Evolutionary conservation across 1,139 yeast genomes (phyloP), one percentile per base, ranked within the genome.

Genomic region (Yamadazyma dushanensis): DNA sequence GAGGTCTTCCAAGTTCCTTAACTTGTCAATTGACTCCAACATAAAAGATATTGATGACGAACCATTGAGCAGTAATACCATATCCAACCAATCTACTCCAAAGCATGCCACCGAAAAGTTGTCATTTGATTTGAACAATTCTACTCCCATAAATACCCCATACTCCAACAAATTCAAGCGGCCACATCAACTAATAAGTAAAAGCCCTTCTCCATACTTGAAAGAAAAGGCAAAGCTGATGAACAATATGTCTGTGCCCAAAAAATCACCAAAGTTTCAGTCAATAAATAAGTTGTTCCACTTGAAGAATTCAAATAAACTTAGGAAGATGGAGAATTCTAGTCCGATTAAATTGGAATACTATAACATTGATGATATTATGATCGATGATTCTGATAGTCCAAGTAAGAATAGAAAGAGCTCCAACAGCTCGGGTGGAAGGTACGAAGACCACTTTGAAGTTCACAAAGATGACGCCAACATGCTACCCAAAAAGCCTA

Each of bases 1-100:
- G 37, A 51, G 77, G 33, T 73, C 78, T 1, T 64, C 72, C 13
- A 74, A 75, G 42, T 73, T 61, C 45, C 50, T 73, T 37, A 73
- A 72, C 44, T 58, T 74, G 16, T 68, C 73, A n/a, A 66, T 69
- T 17, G 74, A 70, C 44, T 60, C 61, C 11, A 43, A 43, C 14
- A 27, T 40, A 6, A 41, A 37, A 20, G 42, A 38, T 4, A 17
- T 33, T 1, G 32, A 29, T 17, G 22, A 26, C 8, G 30, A 29
- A 11, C 7, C 10, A 4, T 4, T 8, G 5, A 25, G 27, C 18
- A 25, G 27, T 13, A 25, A 14, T 11, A 17, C 17, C 8, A 10
- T 22, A 4, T 39, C 49, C 10, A 38, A 26, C 26, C 38, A 34
- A 21, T 34, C 34, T 4, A 37, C 46, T 17, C 45, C 44, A 3